Evolutionary conservation across 2,329 filamentous ascomycete genomes (phyloP).

Genomic region (Gaeumannomyces sp.): DNA sequence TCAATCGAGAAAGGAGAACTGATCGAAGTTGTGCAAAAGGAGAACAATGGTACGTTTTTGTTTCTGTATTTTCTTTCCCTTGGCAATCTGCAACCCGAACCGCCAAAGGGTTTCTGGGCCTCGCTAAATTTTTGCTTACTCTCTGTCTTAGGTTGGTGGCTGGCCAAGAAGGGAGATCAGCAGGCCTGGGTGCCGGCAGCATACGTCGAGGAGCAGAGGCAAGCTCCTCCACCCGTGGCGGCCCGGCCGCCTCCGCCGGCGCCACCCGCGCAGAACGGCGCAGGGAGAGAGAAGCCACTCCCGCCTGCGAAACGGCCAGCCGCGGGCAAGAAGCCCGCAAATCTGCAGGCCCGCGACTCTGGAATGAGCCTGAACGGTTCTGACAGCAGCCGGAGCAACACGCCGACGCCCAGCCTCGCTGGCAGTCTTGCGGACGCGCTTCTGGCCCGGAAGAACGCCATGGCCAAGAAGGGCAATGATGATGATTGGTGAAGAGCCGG

Average conservation of each 20-base stretch:
- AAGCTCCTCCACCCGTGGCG: slow-evolving; percentile 52
- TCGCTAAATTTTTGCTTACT: not conserved
- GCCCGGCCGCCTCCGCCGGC: slow-evolving; percentile 61
- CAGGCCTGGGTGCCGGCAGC: slow-evolving; percentile 93
- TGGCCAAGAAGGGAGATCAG: slow-evolving; percentile 66
- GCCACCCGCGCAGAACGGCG: slow-evolving; percentile 35
- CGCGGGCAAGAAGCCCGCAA: slow-evolving; percentile 61
- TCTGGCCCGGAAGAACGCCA: slow-evolving; percentile 67
- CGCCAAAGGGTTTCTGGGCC: not conserved
- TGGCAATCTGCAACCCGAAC: not conserved
- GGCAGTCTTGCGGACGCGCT: slow-evolving; percentile 75
- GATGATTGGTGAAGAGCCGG: slow-evolving; percentile 55
- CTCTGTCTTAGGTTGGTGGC: slow-evolving; percentile 79
- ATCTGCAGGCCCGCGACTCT: slow-evolving; percentile 66
- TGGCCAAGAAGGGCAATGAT: slow-evolving; percentile 65
- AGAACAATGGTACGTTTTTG: slow-evolving; percentile 70
- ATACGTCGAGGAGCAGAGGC: slow-evolving; percentile 79
- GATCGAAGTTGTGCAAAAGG: slow-evolving; percentile 87
- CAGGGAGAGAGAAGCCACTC: slow-evolving; percentile 40
- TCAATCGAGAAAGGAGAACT: slow-evolving; percentile 73
- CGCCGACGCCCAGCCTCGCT: slow-evolving; percentile 64
- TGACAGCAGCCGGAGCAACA: slow-evolving; percentile 61
- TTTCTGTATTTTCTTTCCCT: not conserved
- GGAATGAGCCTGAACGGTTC: slow-evolving; percentile 56
- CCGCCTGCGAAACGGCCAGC: slow-evolving; percentile 77